Evolutionary conservation across 2,329 filamentous ascomycete species (phyloP).

Genomic region (Colletotrichum tofieldiae): DNA sequence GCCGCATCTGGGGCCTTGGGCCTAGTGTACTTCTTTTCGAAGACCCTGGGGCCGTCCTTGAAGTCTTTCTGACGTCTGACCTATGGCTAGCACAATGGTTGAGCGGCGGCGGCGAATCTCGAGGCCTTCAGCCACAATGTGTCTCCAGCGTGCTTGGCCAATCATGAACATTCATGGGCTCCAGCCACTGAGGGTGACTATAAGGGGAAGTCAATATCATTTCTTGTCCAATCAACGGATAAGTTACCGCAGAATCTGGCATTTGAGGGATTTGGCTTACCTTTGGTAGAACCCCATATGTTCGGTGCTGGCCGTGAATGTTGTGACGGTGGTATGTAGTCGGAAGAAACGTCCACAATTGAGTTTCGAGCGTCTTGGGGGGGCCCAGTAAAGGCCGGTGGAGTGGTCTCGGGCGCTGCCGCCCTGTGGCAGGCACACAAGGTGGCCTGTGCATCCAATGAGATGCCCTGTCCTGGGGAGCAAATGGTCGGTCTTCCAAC

Average conservation of each 20-base stretch:
- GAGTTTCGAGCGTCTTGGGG: conserved; percentile 18
- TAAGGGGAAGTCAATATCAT: neutral
- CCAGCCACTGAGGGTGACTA: conserved; percentile 15
- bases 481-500: neutral
- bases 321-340: conserved; percentile 27
- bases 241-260: neutral
- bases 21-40: neutral
- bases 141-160: conserved; percentile 8
- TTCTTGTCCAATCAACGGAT: neutral
- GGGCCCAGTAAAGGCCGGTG: conserved; percentile 3
- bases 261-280: neutral
- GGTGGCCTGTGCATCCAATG: conserved; percentile 15
- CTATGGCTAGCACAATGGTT: neutral
- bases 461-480: neutral
- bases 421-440: conserved; percentile 5
- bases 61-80: neutral
- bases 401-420: conserved; percentile 25
- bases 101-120: conserved; percentile 8
- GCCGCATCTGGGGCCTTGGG: neutral
- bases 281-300: neutral
- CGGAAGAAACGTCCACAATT: conserved; percentile 31
- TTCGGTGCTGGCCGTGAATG: no score
- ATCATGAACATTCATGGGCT: neutral
- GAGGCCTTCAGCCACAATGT: conserved; percentile 6
- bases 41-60: neutral